A percentile compares a stretch with the other conserved stretches of the same genome.
These are phyloP conservation scores for Marasmius oreades DNA, from an alignment of 1,284 basidiomycete genomes.

Conservation along the genomic window DNA sequence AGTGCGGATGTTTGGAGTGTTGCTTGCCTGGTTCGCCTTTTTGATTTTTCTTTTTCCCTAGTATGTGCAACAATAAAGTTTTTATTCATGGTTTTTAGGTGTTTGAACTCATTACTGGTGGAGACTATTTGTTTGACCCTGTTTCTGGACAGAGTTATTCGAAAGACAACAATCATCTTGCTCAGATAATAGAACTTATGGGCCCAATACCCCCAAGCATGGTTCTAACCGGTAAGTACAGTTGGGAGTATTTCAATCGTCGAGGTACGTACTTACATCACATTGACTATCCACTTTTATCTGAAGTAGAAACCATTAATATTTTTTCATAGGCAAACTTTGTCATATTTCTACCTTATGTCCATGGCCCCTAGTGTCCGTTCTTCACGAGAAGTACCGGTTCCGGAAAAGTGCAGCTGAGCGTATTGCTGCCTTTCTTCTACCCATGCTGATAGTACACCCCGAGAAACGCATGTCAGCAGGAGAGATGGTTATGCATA, in stretches of 20 bases:
- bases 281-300: too few relatives aligned
- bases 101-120: constrained; percentile 86
- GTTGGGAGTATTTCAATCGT: too few relatives aligned
- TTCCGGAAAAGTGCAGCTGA: constrained; percentile 86
- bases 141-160: constrained; percentile 73
- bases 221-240: constrained; percentile 92
- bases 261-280: too few relatives aligned
- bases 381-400: constrained; percentile 95
- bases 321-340: constrained; percentile 79
- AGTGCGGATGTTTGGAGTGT: too few relatives aligned
- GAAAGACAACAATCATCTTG: constrained; percentile 95
- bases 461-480: not conserved
- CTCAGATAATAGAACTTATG: constrained; percentile 98
- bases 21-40: too few relatives aligned
- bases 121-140: constrained; percentile 89
- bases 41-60: too few relatives aligned
- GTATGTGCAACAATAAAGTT: too few relatives aligned
- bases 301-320: too few relatives aligned
- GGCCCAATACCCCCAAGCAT: constrained; percentile 86
- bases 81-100: too few relatives aligned
- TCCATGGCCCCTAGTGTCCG: constrained; percentile 82
- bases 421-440: constrained; percentile 78
- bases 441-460: constrained; percentile 71
- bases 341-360: constrained; percentile 91
- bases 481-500: not conserved